Evolutionary conservation across 805 yeast genomes (phyloP).

Genomic region (Clavispora carvajalis): DNA sequence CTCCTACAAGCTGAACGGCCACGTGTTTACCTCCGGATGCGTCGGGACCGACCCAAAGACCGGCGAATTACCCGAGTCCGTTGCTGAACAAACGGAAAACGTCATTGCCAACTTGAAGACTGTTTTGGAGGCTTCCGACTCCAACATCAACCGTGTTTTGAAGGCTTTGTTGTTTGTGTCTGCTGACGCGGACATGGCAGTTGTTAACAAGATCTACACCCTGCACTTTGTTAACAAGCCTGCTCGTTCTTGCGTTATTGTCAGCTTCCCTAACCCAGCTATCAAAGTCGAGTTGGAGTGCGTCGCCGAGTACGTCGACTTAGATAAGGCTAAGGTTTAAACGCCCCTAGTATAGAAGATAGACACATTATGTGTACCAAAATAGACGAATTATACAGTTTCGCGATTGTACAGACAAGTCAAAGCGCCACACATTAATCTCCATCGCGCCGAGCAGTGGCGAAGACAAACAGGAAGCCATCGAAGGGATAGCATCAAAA

Average conservation of each 20-base stretch:
- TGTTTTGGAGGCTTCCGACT: constrained; percentile 1
- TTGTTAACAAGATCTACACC: constrained; percentile 4
- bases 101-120: constrained; percentile 3
- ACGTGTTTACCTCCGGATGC: constrained; percentile 5
- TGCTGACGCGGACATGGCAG: neutral
- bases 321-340: neutral
- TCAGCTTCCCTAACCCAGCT: constrained; percentile 1
- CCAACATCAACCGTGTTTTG: constrained; percentile 1
- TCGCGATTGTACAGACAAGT: too few species aligned
- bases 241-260: constrained; percentile 3
- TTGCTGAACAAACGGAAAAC: constrained; percentile 2
- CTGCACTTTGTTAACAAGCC: constrained; percentile 4
- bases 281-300: constrained; percentile 6
- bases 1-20: constrained; percentile 12
- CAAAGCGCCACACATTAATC: too few species aligned
- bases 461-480: too few species aligned
- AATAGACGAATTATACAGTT: neutral
- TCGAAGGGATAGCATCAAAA: too few species aligned
- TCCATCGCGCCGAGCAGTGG: too few species aligned
- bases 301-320: constrained; percentile 2
- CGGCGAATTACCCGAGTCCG: constrained; percentile 1
- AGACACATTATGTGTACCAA: neutral
- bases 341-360: neutral
- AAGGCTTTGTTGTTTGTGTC: constrained; percentile 5
- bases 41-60: constrained; percentile 1